Conservation (phyloP, 106 monocot species). For the Chionographis japonica region DNA sequence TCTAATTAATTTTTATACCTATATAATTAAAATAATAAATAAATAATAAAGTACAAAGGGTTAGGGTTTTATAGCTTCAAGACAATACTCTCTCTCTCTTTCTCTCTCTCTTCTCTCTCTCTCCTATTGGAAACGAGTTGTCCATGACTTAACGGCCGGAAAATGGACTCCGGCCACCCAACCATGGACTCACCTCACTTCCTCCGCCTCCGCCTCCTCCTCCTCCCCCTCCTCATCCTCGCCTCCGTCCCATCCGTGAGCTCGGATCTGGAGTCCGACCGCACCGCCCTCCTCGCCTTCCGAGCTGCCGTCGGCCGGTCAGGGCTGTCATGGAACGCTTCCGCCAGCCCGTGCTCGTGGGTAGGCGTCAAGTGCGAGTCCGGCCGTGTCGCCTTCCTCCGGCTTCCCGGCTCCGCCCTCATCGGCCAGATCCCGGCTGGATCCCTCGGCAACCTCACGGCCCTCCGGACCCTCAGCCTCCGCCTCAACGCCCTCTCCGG, state of each 20-base stretch:
- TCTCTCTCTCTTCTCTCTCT: no score
- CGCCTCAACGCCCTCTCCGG: constrained; percentile 66
- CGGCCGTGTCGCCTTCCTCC: constrained; percentile 52
- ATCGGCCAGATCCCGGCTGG: constrained; percentile 57
- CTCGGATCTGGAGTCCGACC: constrained; percentile 43
- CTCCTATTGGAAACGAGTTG: no score
- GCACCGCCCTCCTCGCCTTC: constrained; percentile 43
- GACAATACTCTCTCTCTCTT: no score
- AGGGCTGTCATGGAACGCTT: constrained; percentile 30
- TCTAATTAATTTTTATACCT: no score
- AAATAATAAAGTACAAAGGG: no score
- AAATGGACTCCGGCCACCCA: no score
- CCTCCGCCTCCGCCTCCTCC: no score
- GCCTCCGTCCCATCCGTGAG: constrained; percentile 10
- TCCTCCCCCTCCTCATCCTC: neutral
- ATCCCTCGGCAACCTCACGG: constrained; percentile 57
- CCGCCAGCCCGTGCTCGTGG: constrained; percentile 58
- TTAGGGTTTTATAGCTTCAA: no score
- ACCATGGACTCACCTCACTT: no score
- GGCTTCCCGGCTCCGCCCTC: constrained; percentile 67
- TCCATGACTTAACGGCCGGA: no score
- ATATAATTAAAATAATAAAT: no score
- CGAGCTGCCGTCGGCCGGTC: constrained; percentile 36
- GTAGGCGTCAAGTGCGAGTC: constrained; percentile 43
- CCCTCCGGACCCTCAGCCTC: constrained; percentile 60